Conservation (phyloP, 306 rosid species). For the Cucurbita pepo region DNA sequence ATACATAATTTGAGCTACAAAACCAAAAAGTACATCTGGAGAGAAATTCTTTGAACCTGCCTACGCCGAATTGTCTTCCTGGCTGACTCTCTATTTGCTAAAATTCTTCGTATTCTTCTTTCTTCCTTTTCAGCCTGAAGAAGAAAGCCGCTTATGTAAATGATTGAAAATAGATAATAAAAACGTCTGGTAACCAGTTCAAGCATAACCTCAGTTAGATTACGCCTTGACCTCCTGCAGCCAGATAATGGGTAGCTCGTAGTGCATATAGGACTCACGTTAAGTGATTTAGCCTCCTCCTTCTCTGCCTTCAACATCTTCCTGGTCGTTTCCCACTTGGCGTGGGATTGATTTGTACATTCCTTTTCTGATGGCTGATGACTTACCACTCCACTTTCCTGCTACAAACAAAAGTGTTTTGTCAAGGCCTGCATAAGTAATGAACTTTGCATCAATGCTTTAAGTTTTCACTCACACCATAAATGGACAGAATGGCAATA, state of each 20-base stretch:
- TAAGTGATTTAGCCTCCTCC: slow-evolving; percentile 30
- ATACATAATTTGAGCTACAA: not conserved
- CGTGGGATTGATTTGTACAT: slow-evolving; percentile 5
- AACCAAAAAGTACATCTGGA: not conserved
- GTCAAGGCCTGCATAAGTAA: slow-evolving; percentile 47
- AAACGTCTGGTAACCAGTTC: not conserved
- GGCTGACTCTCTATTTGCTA: slow-evolving; percentile 95
- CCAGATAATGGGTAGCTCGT: slow-evolving; percentile 24
- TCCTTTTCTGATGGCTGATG: slow-evolving; percentile 22
- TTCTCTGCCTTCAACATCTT: slow-evolving; percentile 24
- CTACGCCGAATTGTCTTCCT: slow-evolving; percentile 96
- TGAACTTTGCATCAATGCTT: slow-evolving; percentile 24
- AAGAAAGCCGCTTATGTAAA: not conserved
- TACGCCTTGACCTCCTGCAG: slow-evolving; percentile 47
- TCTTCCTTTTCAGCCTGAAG: slow-evolving; percentile 80
- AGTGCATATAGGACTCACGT: slow-evolving; percentile 17
- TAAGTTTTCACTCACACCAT: not conserved
- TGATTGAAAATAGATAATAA: not conserved
- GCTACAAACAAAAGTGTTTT: slow-evolving; percentile 40
- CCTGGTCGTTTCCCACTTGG: slow-evolving; percentile 11
- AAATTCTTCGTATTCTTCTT: slow-evolving; percentile 64
- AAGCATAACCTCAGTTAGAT: slow-evolving; percentile 60
- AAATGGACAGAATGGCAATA: not conserved
- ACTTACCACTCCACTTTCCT: slow-evolving; percentile 38
- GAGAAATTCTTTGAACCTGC: slow-evolving; percentile 40